Evolutionary conservation across 2,329 filamentous ascomycete genomes (phyloP), one percentile per base, ranked within the genome.

Genomic region (Chaetomiaceae sp.): DNA sequence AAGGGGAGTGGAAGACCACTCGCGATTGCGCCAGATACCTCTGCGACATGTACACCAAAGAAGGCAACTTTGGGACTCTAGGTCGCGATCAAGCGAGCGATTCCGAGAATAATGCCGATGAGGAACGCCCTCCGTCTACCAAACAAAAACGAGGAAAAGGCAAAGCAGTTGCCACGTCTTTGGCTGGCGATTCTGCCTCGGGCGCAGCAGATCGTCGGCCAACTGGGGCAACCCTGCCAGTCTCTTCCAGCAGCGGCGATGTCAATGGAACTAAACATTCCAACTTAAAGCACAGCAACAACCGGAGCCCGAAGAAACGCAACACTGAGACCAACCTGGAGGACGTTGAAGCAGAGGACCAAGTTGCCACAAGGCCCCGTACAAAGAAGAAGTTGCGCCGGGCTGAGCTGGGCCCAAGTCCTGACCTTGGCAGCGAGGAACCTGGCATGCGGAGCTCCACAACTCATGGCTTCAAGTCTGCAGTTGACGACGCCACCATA

Each of bases 41-140:
- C 7, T 50, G 47, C 38, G 41, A 56, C 4, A 55, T 54, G 51
- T 58, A 54, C 26, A 51, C 58, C 34, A 41, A n/a, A 2, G 56
- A 58, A 17, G 56, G 49, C 29, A n/a, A 41, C 10, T 52, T 54
- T 36, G 49, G 47, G 5, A 6, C 26, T 19, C n/a, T 29, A 7
- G 47, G 37, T 6, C 27, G 26, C 4, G 22, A 24, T 10, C 41
- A 42, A 11, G 12, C 15, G n/a, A n/a, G n/a, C n/a, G n/a, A n/a
- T n/a, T n/a, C n/a, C 29, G 38, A 39, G 12, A 29, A 42, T 1
- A 45, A 47, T 4, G 41, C 12, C n/a, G 5, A 14, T 8, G 12
- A 32, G 14, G 32, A 22, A 10, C 9, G 27, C 0, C 4, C 18
- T 10, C 3, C 9, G 12, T 26, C 30, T 7, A 15, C 27, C 14